Conservation (phyloP, 169 alveolate species). For the Eimeria zaria region DNA sequence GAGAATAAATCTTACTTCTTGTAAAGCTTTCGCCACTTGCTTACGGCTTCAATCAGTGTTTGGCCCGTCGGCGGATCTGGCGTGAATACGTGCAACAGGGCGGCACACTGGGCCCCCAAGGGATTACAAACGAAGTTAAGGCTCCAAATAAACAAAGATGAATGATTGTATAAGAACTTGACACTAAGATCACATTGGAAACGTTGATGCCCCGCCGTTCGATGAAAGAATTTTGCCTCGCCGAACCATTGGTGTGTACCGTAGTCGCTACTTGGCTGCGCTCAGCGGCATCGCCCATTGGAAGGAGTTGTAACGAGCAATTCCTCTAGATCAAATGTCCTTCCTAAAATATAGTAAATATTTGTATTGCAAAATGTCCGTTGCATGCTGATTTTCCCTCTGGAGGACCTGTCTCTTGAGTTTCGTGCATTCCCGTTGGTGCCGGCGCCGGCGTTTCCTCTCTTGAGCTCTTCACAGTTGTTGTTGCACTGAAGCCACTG, state of each 20-base stretch:
- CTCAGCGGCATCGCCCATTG: slow-evolving; percentile 8
- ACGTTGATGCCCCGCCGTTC: background rate
- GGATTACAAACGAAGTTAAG: background rate
- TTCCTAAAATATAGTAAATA: background rate
- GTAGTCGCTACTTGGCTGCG: slow-evolving; percentile 22
- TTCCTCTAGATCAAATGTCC: background rate
- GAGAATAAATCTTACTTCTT: background rate
- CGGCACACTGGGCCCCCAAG: background rate
- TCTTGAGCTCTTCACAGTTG: background rate
- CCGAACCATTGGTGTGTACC: slow-evolving; percentile 49
- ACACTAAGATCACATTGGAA: background rate
- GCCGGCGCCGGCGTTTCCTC: background rate
- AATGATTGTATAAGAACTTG: background rate
- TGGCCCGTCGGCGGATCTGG: slow-evolving; percentile 33
- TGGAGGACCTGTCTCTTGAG: background rate
- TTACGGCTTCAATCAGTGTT: background rate
- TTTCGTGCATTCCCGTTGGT: background rate
- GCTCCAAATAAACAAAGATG: background rate
- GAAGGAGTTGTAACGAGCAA: background rate
- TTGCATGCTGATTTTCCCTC: background rate
- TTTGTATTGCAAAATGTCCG: background rate
- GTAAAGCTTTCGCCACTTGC: background rate
- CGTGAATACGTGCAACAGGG: background rate
- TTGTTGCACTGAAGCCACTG: background rate
- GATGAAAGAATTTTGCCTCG: background rate